Base-by-base conservation (phyloP, 306 rosid genomes). In the Parietaria judaica region DNA sequence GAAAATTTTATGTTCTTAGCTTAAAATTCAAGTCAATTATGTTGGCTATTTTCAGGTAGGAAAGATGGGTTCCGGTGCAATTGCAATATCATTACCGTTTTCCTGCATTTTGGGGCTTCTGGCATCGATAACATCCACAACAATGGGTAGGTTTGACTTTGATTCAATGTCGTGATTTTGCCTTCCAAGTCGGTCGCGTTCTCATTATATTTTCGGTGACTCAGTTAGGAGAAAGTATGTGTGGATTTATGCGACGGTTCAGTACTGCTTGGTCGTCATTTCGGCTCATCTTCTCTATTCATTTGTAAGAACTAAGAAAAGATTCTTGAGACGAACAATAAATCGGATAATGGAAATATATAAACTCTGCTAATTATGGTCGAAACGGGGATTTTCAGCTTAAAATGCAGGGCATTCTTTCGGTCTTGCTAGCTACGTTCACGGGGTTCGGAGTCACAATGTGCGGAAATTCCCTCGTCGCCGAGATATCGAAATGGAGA, bases 21-120 rank as follows among this genome's bases (percentile, higher is more conserved):
- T 35, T n/a, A 48, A 3, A 43, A 34, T 57, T 60, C 3, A 46
- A 46, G 8, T 46, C 53, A 4, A 49, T 4, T 49, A 49, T 49
- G 15, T 4, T n/a, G 5, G 10, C 14, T 7, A 4, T 4, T 5
- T n/a, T 4, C 85, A 89, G 97, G 85, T 81, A 67, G 72, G 78
- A 52, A 71, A 41, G 51, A 64, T 81, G 95, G 86, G 97, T 74
- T 78, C 89, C 0, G 70, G 84, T 45, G 89, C 92, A 14, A 64
- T 86, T 64, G 89, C 95, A 14, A 69, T 86, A 53, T 81, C 95
- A 39, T 91, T 89, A 55, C 95, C 92, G 14, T 89, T 82, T 76
- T 84, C 97, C 57, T 86, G 91, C 74, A 71, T 89, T 58, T 65
- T 86, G 71, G 92, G 97, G 50, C 95, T 82, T 73, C 76, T 86